Base-by-base conservation (phyloP, 1,139 yeast genomes). In the Pichia inconspicua region DNA sequence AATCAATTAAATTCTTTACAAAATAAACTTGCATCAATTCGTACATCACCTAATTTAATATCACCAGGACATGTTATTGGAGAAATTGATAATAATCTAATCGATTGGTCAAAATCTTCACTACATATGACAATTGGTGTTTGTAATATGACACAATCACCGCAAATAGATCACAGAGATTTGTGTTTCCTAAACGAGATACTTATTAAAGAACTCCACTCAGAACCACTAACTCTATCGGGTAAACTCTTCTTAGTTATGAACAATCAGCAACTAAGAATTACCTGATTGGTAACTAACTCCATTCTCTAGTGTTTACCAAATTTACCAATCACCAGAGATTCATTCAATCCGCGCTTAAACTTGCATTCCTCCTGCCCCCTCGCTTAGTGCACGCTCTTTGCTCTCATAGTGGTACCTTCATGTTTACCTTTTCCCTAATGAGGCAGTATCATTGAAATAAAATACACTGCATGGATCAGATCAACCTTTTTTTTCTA, bases 61-160 rank as follows among this genome's bases (percentile, higher is more conserved):
- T 25, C 40, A 6, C 41, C 28, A 1, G 60, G 62, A 10, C 17
- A 31, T 19, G 58, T 55, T 6, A 44, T 47, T 14, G 64, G 63
- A 10, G 65, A 61, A 45, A 31, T 40, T 2, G 49, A 47, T 1
- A 41, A 32, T 11, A 19, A 39, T 9, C 49, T 53, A 2, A 27
- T 60, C 4, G 41, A 50, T 19, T 45, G 51, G 43, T 44, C 46
- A 12, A 43, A 46, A 4, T 44, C 48, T 12, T 30, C 31, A 4
- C 46, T 58, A 4, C 65, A 62, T 44, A 48, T 57, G 43, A 53
- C 62, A 2, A 30, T 60, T 5, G 65, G 59, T 0, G 53, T 57
- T 2, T 47, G 47, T 27, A 45, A 44, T 31, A 9, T 39, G 14
- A 19, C 37, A 6, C n/a, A 36, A 22, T 30, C 15, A 15, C 32